Evolutionary conservation across 768 basidiomycete genomes (phyloP).

Genomic region (Lactifluus rugatus): DNA sequence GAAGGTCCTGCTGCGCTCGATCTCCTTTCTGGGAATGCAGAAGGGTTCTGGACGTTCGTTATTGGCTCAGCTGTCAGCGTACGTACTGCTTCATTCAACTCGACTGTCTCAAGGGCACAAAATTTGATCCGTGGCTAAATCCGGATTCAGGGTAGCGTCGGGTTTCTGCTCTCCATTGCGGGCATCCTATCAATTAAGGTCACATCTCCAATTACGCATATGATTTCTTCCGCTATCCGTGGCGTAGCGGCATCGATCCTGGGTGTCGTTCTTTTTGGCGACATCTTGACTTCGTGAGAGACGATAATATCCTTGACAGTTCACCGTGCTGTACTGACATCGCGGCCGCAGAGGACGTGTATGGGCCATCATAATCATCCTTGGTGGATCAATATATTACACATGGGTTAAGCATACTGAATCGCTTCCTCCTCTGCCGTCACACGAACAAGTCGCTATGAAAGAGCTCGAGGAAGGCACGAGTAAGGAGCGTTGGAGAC

Average conservation of each 20-base stretch:
- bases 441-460: constrained; percentile 55
- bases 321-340: neutral
- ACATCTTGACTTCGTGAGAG: constrained; percentile 67
- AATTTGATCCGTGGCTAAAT: neutral
- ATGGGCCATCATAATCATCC: constrained; percentile 71
- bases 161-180: constrained; percentile 92
- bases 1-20: constrained; percentile 57
- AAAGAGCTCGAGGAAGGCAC: constrained; percentile 53
- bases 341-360: constrained; percentile 57
- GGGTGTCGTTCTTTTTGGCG: constrained; percentile 70
- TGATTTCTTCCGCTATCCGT: constrained; percentile 92
- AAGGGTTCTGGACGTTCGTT: constrained; percentile 54
- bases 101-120: neutral
- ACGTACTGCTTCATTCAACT: constrained; percentile 20
- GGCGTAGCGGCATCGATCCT: constrained; percentile 87
- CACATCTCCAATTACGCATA: constrained; percentile 95
- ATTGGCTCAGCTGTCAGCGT: constrained; percentile 76
- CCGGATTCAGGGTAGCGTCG: constrained; percentile 56
- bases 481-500: neutral
- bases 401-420: constrained; percentile 83
- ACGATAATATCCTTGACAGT: neutral
- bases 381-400: constrained; percentile 74
- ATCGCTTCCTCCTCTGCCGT: constrained; percentile 29
- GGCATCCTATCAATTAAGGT: constrained; percentile 92
- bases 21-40: constrained; percentile 41